Percentiles rank a stretch among this genome's conserved stretches.
phyloP scores from a whole-genome alignment of 1,139 yeast species.

The Ogataea hybrid region DNA sequence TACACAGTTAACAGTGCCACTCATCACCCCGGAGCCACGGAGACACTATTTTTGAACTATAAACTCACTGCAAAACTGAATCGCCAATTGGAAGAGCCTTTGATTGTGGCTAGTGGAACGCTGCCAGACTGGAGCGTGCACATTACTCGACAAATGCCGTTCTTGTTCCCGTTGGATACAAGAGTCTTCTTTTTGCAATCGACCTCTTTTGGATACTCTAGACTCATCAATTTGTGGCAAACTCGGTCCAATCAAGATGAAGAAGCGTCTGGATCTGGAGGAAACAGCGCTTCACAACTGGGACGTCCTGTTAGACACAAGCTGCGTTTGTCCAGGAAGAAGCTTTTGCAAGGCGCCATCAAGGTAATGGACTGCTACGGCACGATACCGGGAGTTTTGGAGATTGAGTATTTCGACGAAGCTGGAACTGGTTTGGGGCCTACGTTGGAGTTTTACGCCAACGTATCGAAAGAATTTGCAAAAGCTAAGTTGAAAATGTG shows the following conservation, averaged over 20 bases:
- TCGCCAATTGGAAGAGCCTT: conserved; percentile 85
- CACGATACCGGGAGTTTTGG: conserved; percentile 74
- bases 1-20: conserved; percentile 43
- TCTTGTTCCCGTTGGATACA: conserved; percentile 81
- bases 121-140: conserved; percentile 84
- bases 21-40: conserved; percentile 37
- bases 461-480: conserved; percentile 73
- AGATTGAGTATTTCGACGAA: conserved; percentile 86
- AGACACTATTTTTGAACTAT: conserved; percentile 64
- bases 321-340: conserved; percentile 70
- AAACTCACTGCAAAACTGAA: conserved; percentile 84
- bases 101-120: conserved; percentile 83
- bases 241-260: conserved; percentile 45
- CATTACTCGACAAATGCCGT: conserved; percentile 71
- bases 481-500: conserved; percentile 60
- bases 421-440: conserved; percentile 98
- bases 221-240: conserved; percentile 82
- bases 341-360: conserved; percentile 73
- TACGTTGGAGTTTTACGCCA: conserved; percentile 86
- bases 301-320: conserved; percentile 84
- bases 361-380: conserved; percentile 80
- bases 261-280: conserved; percentile 25
- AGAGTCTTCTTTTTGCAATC: conserved; percentile 78
- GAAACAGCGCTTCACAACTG: conserved; percentile 41
- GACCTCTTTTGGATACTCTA: conserved; percentile 88